Percentiles rank a stretch among this genome's conserved stretches.
Evolutionary conservation across 371 early-diverging fungal genomes (phyloP).

Genomic region (Dichotomocladium elegans): DNA sequence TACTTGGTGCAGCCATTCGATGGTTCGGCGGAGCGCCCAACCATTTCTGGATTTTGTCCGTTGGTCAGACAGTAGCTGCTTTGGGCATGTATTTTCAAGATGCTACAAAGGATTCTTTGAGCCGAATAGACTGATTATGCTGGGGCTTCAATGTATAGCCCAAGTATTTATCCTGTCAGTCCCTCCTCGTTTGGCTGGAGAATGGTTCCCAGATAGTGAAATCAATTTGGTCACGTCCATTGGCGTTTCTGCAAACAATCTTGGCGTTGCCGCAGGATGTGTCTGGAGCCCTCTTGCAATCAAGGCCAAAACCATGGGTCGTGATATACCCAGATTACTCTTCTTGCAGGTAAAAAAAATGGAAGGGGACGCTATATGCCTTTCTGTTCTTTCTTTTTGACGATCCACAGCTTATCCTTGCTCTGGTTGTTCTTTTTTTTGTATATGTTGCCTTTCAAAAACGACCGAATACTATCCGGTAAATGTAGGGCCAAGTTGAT

Average conservation of each 20-base stretch:
- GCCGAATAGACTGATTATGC: too few relatives aligned
- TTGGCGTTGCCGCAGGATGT: constrained; percentile 51
- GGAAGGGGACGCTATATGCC: too few relatives aligned
- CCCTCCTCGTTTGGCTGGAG: constrained; percentile 48
- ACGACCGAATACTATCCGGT: too few relatives aligned
- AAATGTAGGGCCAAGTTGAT: too few relatives aligned
- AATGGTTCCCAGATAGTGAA: constrained; percentile 48
- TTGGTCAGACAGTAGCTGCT: constrained; percentile 50
- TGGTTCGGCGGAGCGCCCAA: constrained; percentile 40
- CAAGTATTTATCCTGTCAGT: constrained; percentile 51
- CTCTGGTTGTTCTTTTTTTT: too few relatives aligned
- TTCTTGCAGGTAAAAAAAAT: constrained; percentile 40
- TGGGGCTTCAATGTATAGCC: too few relatives aligned
- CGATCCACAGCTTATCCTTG: too few relatives aligned
- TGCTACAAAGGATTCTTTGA: too few relatives aligned
- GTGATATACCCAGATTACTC: constrained; percentile 38
- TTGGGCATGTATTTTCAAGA: constrained; percentile 30
- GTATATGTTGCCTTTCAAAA: too few relatives aligned
- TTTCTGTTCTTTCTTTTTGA: too few relatives aligned
- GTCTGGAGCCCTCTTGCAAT: constrained; percentile 42
- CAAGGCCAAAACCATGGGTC: constrained; percentile 22
- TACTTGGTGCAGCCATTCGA: constrained; percentile 32
- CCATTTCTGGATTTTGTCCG: constrained; percentile 29
- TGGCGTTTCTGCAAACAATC: constrained; percentile 48
- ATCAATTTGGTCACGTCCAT: constrained; percentile 44